Evolutionary conservation across 441 rosid species (phyloP), one percentile per base, ranked within the genome.

Genomic region (Pelargonium citronellum): DNA sequence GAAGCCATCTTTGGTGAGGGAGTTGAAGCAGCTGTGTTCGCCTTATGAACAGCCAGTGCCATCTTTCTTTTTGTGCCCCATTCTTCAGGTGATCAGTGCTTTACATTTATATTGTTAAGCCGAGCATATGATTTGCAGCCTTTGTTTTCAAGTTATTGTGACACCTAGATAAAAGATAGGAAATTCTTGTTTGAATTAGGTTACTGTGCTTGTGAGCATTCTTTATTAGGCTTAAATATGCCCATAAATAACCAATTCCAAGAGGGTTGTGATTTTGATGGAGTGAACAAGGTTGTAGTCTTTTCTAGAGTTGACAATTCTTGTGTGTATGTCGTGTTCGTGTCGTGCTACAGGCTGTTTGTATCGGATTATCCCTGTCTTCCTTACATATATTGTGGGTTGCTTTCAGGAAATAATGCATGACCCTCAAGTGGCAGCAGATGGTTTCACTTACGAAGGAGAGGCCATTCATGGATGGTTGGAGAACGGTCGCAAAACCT

Each of bases 391-490:
- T 64, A 16, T 11, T 4, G 15, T 51, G 73, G 39, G 66, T 80
- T 77, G 61, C 7, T 74, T 72, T 47, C 86, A 89, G 95, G 95
- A 89, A 82, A 85, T 89, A 78, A 89, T 89, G 92, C 88, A 86
- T 17, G 95, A 87, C 63, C 95, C 95, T 24, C 92, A 81, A 72
- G 82, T 87, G 30, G 92, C 95, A 0, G 91, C 91, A 0, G 95
- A 89, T 73, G 95, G 95, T 39, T 89, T 86, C 81, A 85, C 95
- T 0, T 87, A 89, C 12, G 92, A 87, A 75, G 87, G 82, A 16
- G 88, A 82, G 67, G 89, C 91, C 12, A 8, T 88, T 68, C 78
- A 79, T 7, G 84, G 72, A 17, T 90, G 96, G 96, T 76, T 87
- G 73, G 80, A 77, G 49, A 87, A 78, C 37, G 84, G 86, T 58